These are phyloP conservation scores for Tolypocladium cylindrosporum DNA, from an alignment of 2,329 filamentous ascomycete genomes.

Conservation along the genomic window DNA sequence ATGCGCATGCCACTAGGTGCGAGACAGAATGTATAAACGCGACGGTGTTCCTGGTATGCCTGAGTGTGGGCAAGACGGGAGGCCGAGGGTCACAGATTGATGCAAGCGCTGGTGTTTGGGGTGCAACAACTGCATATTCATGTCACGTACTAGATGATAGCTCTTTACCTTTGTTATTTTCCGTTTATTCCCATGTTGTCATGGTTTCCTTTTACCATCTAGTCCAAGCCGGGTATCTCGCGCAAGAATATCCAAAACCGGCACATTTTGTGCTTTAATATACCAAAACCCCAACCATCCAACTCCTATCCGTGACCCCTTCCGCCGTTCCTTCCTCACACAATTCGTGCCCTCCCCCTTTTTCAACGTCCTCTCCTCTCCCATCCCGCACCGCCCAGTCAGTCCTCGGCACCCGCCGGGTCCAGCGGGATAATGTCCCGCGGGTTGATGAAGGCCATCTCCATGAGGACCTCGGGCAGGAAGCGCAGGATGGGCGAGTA, in stretches of 20 bases:
- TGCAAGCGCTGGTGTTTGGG: background rate
- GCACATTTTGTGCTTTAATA: background rate
- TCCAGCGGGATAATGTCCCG: too few relatives aligned
- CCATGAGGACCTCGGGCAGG: too few relatives aligned
- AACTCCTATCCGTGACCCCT: too few relatives aligned
- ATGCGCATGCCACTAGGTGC: slow-evolving; percentile 40
- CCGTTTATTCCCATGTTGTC: background rate
- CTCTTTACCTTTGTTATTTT: background rate
- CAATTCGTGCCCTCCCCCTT: too few relatives aligned
- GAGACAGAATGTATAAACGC: slow-evolving; percentile 27
- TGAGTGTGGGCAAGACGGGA: background rate
- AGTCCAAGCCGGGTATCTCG: background rate
- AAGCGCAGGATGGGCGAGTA: too few relatives aligned
- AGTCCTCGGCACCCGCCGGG: too few relatives aligned
- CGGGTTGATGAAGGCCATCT: too few relatives aligned
- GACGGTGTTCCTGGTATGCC: background rate
- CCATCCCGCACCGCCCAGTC: too few relatives aligned
- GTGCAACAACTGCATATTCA: background rate
- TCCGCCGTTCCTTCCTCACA: too few relatives aligned
- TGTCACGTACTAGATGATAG: background rate
- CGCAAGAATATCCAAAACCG: background rate
- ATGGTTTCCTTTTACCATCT: background rate
- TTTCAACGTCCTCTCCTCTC: too few relatives aligned
- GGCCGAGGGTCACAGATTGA: background rate
- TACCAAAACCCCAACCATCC: background rate